phyloP scores from a whole-genome alignment of 2,329 filamentous ascomycete genomes.

The Gliomastix tumulicola region DNA sequence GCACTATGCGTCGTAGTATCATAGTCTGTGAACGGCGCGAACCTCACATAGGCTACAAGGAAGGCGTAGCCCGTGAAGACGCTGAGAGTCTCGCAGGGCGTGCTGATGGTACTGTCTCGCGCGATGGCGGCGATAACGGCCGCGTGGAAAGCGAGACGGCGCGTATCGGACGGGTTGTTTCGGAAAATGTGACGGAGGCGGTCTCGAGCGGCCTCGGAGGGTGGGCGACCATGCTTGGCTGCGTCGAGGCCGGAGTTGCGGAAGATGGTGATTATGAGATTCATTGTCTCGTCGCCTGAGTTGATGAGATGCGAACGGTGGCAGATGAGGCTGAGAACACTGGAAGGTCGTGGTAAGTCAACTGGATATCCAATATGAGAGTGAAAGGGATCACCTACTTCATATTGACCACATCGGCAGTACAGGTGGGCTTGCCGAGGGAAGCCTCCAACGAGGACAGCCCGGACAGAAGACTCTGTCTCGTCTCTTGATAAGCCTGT shows the following conservation, averaged over 20 bases:
- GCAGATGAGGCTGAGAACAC: conserved; percentile 15
- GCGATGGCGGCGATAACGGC: conserved; percentile 19
- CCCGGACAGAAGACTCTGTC: neutral
- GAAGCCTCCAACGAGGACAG: neutral
- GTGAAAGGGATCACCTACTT: neutral
- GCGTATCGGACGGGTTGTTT: conserved; percentile 9
- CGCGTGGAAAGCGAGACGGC: conserved; percentile 18
- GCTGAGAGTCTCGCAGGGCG: conserved; percentile 21
- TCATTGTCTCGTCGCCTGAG: conserved; percentile 16
- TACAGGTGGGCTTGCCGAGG: neutral
- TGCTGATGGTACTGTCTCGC: conserved; percentile 17
- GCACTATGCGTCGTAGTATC: neutral
- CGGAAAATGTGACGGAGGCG: conserved; percentile 12
- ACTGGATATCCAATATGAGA: too few species aligned
- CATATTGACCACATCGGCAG: neutral
- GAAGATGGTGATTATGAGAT: conserved; percentile 19
- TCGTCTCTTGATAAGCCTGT: neutral
- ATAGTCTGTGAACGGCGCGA: neutral
- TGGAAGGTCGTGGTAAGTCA: conserved; percentile 1
- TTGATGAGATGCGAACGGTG: conserved; percentile 19
- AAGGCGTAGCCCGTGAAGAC: conserved; percentile 22
- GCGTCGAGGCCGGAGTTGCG: conserved; percentile 12
- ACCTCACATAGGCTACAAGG: conserved; percentile 13
- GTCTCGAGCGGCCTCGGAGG: conserved; percentile 12
- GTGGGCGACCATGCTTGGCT: conserved; percentile 6